Evolutionary conservation across 768 basidiomycete species (phyloP), one percentile per base, ranked within the genome.

Genomic region (Trametes gibbosa): DNA sequence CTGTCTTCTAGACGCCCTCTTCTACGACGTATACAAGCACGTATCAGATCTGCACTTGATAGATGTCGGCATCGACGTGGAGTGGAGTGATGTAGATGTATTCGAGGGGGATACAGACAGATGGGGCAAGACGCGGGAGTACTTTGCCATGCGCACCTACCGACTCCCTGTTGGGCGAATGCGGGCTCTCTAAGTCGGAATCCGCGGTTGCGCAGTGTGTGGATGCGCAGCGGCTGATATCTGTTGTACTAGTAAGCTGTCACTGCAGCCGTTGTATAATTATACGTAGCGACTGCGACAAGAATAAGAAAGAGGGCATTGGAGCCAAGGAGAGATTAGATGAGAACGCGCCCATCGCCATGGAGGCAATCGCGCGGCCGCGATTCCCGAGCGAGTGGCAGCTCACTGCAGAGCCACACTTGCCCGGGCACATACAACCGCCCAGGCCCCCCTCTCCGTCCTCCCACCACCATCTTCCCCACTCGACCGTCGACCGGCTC

Each of bases 1-100:
- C 34, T 1, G 23, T 39, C 49, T 32, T 60, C 43, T n/a, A 96
- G 94, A 95, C 75, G 79, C 86, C 0, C 76, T 88, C 8, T 94
- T 95, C 68, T 94, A 97, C 71, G 93, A 97, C 66, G 90, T 98
- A 8, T 96, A 92, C 69, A 92, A 90, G 0, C 84, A 80, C 60
- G 79, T 99, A 4, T 81, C 92, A 0, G 93, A 95, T 59, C 72
- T 95, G 37, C 93, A 98, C 69, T 79, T 99, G 29, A 75, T 83
- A n/a, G 85, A 91, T 47, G 75, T 91, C 0, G 95, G 96, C 0
- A 69, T 92, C n/a, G 76, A 85, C 43, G 84, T 93, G 24, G 66
- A 79, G 37, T 99, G 97, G 97, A 77, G 75, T 55, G 89, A 95
- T 66, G 82, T 98, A 5, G 84, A 90, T 56, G 85, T 94, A 27